Evolutionary conservation across 2,329 filamentous ascomycete species (phyloP), one percentile per base, ranked within the genome.

Genomic region (Madurella mycetomatis): DNA sequence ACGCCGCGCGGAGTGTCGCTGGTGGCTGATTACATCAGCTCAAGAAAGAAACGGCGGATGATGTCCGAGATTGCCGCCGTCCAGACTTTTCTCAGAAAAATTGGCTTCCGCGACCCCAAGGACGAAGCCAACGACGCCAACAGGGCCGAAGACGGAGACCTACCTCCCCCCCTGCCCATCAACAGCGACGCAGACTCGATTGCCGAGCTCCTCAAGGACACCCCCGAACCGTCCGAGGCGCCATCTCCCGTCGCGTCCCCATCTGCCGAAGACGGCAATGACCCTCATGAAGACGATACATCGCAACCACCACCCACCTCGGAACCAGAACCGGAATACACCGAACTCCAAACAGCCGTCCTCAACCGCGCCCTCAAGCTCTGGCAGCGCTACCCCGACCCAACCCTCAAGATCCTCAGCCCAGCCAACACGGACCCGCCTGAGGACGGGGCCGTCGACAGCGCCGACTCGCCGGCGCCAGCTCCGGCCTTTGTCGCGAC

Each of bases 1-100:
- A 84, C 86, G 8, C 92, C 94, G 1, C 83, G 94, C 41, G 91
- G 94, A 37, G 88, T 97, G 2, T 95, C 90, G 0, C 75, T 99
- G 0, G 86, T 99, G n/a, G 84, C 85, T 54, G 94, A 99, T 70
- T 96, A 87, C 65, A 86, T 96, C 51, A 72, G 79, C 11, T 81
- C 87, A 5, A 85, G 85, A 56, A 90, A 88, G 71, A 86, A 88
- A 66, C 85, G 85, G 62, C 78, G 81, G 54, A 85, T 91, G 15
- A 79, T 88, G 30, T 84, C 86, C 9, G 92, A 96, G 65, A 85
- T 97, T 40, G 89, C 92, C 61, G 85, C 85, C 0, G 84, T 86
- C 2, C 83, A 88, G 59, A 81, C 82, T 13, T 76, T 87, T 30
- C 73, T 92, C 15, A 82, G 78, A 59, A 82, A 79, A 52, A 79